phyloP scores from a whole-genome alignment of 2,329 filamentous ascomycete genomes.

The Rhynchosporium secalis region DNA sequence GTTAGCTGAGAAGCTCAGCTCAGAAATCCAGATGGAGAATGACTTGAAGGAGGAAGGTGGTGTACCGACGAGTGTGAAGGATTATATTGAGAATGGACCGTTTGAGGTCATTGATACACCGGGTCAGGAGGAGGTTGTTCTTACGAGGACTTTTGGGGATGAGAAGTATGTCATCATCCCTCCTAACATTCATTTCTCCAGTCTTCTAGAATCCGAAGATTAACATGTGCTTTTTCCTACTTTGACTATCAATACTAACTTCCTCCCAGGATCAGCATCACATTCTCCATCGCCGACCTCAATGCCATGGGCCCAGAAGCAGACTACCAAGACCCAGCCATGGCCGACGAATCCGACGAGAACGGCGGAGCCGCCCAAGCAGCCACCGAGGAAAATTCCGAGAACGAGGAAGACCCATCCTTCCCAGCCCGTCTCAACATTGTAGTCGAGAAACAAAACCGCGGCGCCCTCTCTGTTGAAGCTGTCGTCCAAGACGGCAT shows the following conservation, averaged over 20 bases:
- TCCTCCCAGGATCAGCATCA: conserved; percentile 67
- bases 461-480: conserved; percentile 85
- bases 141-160: conserved; percentile 80
- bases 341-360: conserved; percentile 53
- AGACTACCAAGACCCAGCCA: conserved; percentile 56
- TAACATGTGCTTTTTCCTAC: background rate
- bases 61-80: conserved; percentile 74
- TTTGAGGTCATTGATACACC: conserved; percentile 81
- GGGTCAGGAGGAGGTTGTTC: conserved; percentile 83
- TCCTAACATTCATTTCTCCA: conserved; percentile 25
- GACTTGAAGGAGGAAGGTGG: conserved; percentile 72
- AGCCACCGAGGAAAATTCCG: conserved; percentile 51
- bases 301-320: conserved; percentile 62
- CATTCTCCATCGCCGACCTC: conserved; percentile 83
- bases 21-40: conserved; percentile 81
- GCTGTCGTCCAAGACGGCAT: conserved; percentile 81
- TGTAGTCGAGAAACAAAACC: conserved; percentile 81
- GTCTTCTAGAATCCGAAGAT: background rate
- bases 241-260: background rate
- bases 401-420: conserved; percentile 51
- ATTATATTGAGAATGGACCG: conserved; percentile 82
- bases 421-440: conserved; percentile 85
- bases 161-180: conserved; percentile 66
- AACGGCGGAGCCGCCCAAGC: conserved; percentile 55
- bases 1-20: conserved; percentile 81